Conservation (phyloP, 2,329 filamentous ascomycete species). For the Fusarium devonianum region DNA sequence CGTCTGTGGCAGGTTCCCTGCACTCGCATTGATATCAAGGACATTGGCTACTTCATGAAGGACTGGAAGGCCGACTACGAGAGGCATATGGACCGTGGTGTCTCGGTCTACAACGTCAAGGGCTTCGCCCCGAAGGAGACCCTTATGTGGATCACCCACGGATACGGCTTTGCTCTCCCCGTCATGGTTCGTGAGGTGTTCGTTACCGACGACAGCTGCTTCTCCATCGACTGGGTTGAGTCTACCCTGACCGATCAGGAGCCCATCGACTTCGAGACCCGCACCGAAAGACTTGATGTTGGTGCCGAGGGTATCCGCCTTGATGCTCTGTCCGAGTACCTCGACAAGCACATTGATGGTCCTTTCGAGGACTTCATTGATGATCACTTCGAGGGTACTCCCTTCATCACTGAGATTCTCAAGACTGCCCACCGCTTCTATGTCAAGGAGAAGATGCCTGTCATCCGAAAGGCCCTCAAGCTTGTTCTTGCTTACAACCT, state of each 20-base stretch:
- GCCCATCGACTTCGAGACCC: slow-evolving; percentile 82
- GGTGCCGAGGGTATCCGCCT: slow-evolving; percentile 87
- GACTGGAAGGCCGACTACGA: slow-evolving; percentile 98
- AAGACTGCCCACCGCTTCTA: slow-evolving; percentile 97
- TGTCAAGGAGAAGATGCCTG: slow-evolving; percentile 82
- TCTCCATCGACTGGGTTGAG: slow-evolving; percentile 94
- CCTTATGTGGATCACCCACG: slow-evolving; percentile 91
- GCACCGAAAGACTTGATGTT: slow-evolving; percentile 87
- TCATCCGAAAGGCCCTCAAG: slow-evolving; percentile 95
- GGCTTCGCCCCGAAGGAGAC: slow-evolving; percentile 74
- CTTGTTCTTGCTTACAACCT: slow-evolving; percentile 95
- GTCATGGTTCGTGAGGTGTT: slow-evolving; percentile 94
- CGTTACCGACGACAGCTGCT: slow-evolving; percentile 90
- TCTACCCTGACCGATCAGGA: slow-evolving; percentile 71
- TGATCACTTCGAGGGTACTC: slow-evolving; percentile 94
- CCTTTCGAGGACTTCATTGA: slow-evolving; percentile 94
- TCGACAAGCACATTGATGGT: slow-evolving; percentile 92
- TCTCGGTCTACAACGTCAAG: slow-evolving; percentile 95
- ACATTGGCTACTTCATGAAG: slow-evolving; percentile 98
- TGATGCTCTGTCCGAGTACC: slow-evolving; percentile 84
- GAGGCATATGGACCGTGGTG: slow-evolving; percentile 83
- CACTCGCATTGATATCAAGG: slow-evolving; percentile 98
- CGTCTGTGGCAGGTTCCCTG: slow-evolving; percentile 97
- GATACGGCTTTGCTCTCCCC: slow-evolving; percentile 90
- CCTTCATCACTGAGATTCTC: slow-evolving; percentile 93